phyloP scores from a whole-genome alignment of 192 early-diverging fungal genomes.

The Gamsiella multidivaricata region DNA sequence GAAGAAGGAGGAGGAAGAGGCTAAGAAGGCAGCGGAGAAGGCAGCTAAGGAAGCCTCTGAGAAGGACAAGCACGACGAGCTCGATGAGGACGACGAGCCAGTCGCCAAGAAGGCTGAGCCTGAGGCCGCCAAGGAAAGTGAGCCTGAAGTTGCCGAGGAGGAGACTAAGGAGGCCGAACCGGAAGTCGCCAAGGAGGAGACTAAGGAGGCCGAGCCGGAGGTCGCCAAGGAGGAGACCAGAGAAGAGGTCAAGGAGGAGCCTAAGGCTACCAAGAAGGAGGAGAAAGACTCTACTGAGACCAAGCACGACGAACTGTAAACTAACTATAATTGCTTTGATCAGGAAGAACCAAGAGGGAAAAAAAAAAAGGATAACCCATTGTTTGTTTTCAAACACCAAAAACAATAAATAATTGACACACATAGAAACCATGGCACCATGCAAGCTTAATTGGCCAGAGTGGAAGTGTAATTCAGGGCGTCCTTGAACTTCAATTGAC shows the following conservation, averaged over 20 bases:
- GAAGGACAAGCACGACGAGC: conserved; percentile 30
- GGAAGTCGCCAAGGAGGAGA: conserved; percentile 14
- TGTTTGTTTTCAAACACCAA: neutral
- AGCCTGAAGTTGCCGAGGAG: conserved; percentile 20
- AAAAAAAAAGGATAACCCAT: too few species aligned
- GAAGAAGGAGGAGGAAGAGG: conserved; percentile 14
- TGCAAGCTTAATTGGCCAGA: too few species aligned
- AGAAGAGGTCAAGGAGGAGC: conserved; percentile 11
- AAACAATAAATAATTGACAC: conserved; percentile 1
- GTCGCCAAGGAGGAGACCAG: conserved; percentile 21
- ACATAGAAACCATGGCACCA: too few species aligned
- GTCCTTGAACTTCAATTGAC: too few species aligned
- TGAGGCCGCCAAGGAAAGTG: conserved; percentile 17
- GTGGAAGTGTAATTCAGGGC: too few species aligned
- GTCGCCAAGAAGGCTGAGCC: conserved; percentile 27
- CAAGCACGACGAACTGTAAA: conserved; percentile 56
- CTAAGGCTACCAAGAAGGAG: conserved; percentile 12
- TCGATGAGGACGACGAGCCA: conserved; percentile 19
- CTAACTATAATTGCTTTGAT: conserved; percentile 16
- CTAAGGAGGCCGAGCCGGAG: conserved; percentile 16
- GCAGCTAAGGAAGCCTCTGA: conserved; percentile 40
- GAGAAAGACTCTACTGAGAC: conserved; percentile 1
- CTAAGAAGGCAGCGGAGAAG: conserved; percentile 1
- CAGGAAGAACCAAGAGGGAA: too few species aligned
- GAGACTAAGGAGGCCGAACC: conserved; percentile 6